Percentiles rank a stretch among this genome's conserved stretches.
Conservation (phyloP, 257 asterid species). For the Prunella vulgaris region DNA sequence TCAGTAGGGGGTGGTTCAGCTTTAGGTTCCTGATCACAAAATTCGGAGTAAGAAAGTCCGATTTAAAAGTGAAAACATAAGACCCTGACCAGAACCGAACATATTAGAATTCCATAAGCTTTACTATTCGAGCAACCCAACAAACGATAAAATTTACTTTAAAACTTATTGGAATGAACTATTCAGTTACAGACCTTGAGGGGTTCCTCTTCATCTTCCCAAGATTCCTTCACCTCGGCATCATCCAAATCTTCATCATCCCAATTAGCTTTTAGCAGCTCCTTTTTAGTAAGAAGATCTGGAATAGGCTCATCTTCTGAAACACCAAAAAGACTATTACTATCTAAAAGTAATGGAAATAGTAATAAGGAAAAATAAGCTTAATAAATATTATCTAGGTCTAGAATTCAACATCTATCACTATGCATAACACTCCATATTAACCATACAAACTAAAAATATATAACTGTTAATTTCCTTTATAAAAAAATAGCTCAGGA, state of each 20-base stretch:
- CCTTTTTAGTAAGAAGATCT: constrained; percentile 49
- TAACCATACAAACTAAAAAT: not conserved
- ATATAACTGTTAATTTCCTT: not conserved
- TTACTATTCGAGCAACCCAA: not conserved
- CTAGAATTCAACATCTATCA: not conserved
- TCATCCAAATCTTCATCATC: constrained; percentile 86
- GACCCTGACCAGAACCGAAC: not conserved
- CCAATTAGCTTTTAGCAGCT: constrained; percentile 51
- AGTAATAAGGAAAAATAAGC: not conserved
- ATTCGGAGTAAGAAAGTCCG: constrained; percentile 4
- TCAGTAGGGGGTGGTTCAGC: constrained; percentile 50
- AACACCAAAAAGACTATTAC: constrained; percentile 12
- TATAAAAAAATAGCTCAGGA: not conserved
- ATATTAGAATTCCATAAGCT: not conserved
- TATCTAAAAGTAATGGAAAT: not conserved
- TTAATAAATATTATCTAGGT: not conserved
- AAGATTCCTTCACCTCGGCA: constrained; percentile 73
- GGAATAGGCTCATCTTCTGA: constrained; percentile 74
- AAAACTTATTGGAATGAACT: not conserved
- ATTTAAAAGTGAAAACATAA: not conserved
- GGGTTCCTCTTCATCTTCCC: constrained; percentile 96
- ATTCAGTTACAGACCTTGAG: constrained; percentile 35
- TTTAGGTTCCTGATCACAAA: constrained; percentile 54
- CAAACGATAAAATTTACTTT: not conserved
- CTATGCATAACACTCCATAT: not conserved